Evolutionary conservation across 2,329 filamentous ascomycete species (phyloP).

Genomic region (Parafenestella ontariensis): DNA sequence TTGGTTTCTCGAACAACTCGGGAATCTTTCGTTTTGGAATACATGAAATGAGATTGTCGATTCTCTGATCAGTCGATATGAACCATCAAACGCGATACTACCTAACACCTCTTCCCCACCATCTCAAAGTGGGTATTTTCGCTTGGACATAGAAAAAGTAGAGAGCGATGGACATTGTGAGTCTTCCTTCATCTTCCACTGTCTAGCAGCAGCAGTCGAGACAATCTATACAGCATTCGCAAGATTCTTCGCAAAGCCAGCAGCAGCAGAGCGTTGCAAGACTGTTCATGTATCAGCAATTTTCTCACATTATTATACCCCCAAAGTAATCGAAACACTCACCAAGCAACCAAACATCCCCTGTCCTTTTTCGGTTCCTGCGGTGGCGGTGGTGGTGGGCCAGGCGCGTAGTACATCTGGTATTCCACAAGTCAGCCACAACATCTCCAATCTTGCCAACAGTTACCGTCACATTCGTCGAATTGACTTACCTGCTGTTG

Average conservation of each 20-base stretch:
- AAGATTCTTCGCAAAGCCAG: constrained; percentile 46
- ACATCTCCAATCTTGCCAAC: neutral
- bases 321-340: constrained; percentile 6
- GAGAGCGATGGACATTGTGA: neutral
- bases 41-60: constrained; percentile 6
- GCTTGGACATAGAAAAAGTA: neutral
- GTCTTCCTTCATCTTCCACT: neutral
- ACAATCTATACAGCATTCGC: constrained; percentile 46
- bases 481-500: constrained; percentile 35
- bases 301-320: neutral
- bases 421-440: neutral
- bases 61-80: neutral
- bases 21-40: constrained; percentile 12
- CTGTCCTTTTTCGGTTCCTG: constrained; percentile 40
- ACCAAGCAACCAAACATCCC: constrained; percentile 43
- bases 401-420: constrained; percentile 45
- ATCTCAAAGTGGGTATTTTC: too few species aligned
- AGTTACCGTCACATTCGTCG: neutral
- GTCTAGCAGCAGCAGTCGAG: constrained; percentile 39
- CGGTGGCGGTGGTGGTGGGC: constrained; percentile 32
- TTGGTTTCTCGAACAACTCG: constrained; percentile 9
- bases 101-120: neutral
- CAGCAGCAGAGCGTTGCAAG: constrained; percentile 47
- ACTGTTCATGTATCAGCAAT: constrained; percentile 16
- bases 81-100: neutral